Evolutionary conservation across 2,329 filamentous ascomycete genomes (phyloP), one percentile per base, ranked within the genome.

Genomic region (Nemania sp.): DNA sequence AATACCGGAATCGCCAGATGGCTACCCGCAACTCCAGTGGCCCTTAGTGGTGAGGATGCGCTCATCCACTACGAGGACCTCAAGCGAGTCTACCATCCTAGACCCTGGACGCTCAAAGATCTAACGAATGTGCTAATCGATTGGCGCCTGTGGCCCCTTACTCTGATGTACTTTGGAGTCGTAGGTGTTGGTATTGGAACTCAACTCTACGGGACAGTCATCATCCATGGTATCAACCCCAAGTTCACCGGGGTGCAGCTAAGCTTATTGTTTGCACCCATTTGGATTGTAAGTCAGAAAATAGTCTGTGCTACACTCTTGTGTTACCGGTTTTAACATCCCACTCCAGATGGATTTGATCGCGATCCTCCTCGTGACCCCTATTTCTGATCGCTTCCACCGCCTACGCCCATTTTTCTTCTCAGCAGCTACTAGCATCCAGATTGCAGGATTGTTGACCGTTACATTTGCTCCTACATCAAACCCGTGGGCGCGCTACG

Each of bases 111-210:
- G 1, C 61, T 89, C 57, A 82, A 75, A 49, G 90, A 96, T 61
- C 76, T 96, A 1, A 75, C 77, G 20, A 74, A 77, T 20, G 89
- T 95, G 1, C 74, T 96, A 24, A 77, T 89, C 30, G 91, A 96
- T 72, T 96, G 91, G 91, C 83, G 91, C 2, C 78, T 96, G 15
- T 96, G 90, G 88, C 91, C 91, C 1, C 73, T 96, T 61, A 80
- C 87, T 1, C 68, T 96, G 48, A 96, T 96, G 91, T 96, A 96
- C 73, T 96, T 96, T 73, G 91, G 91, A 17, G 91, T 96, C 3
- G 91, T 96, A 1, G 91, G 91, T 19, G 91, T 96, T 3, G 91
- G 91, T 7, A 96, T 96, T 58, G 91, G 91, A 39, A 91, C 90
- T 0, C 91, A 96, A 73, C 83, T 89, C 41, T 96, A 96, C 67